These are phyloP conservation scores for Nakaseomyces nivariensis DNA, from an alignment of 1,139 yeast genomes.

Conservation along the genomic window DNA sequence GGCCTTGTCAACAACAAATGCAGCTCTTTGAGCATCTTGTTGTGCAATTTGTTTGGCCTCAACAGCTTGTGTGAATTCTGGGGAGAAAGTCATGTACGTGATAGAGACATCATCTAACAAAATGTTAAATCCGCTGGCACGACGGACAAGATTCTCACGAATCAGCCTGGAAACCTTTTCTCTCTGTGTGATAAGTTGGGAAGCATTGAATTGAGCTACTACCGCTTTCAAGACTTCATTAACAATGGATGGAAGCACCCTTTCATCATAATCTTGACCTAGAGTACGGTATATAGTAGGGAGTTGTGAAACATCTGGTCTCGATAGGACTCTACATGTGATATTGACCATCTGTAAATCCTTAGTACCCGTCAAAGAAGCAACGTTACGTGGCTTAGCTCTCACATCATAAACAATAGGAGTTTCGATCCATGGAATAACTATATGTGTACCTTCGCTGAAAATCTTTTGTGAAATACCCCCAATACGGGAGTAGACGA, in stretches of 20 bases:
- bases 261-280: constrained; percentile 91
- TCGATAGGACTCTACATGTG: constrained; percentile 90
- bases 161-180: constrained; percentile 89
- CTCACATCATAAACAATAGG: constrained; percentile 91
- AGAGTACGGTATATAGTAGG: constrained; percentile 84
- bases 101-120: constrained; percentile 89
- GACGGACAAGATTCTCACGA: constrained; percentile 80
- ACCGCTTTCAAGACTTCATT: constrained; percentile 95
- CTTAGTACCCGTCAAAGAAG: constrained; percentile 96
- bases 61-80: constrained; percentile 95
- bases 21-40: constrained; percentile 98
- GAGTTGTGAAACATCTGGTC: constrained; percentile 71
- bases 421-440: constrained; percentile 90
- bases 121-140: constrained; percentile 85
- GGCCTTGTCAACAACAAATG: constrained; percentile 92
- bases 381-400: constrained; percentile 94
- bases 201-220: constrained; percentile 96
- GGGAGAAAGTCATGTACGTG: constrained; percentile 93
- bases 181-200: constrained; percentile 96
- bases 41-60: constrained; percentile 99
- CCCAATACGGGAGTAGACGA: constrained; percentile 75
- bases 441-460: constrained; percentile 91
- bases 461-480: constrained; percentile 84
- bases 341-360: constrained; percentile 98
- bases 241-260: constrained; percentile 91